Percentiles rank a stretch among this genome's conserved stretches.
phyloP scores from a whole-genome alignment of 2,329 filamentous ascomycete genomes.

The Neofusicoccum parvum region DNA sequence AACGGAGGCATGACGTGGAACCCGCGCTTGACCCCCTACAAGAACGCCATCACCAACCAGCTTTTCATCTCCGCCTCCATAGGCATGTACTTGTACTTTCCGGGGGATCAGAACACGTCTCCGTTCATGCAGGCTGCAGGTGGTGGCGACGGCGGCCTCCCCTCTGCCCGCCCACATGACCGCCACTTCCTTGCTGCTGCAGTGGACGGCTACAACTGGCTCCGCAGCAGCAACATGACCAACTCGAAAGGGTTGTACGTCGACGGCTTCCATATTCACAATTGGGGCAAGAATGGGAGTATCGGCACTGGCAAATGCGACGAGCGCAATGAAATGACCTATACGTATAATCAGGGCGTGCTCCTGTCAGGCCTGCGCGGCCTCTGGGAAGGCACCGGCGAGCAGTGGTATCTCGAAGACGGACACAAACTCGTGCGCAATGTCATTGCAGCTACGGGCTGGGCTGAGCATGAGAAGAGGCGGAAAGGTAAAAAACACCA shows the following conservation, averaged over 20 bases:
- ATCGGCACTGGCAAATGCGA: conserved; percentile 75
- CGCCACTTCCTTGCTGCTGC: conserved; percentile 72
- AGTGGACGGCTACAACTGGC: conserved; percentile 77
- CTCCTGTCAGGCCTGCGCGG: conserved; percentile 79
- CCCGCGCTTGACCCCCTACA: conserved; percentile 77
- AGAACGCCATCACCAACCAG: conserved; percentile 95
- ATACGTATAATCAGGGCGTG: conserved; percentile 95
- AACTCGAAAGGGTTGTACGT: conserved; percentile 74
- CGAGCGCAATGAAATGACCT: conserved; percentile 81
- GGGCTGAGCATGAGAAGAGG: conserved; percentile 47
- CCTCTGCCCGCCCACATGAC: conserved; percentile 52
- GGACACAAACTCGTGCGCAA: conserved; percentile 75
- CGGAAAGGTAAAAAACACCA: conserved; percentile 16
- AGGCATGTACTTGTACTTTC: conserved; percentile 87
- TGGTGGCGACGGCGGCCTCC: conserved; percentile 23
- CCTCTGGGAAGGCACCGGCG: conserved; percentile 77
- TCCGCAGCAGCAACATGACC: conserved; percentile 77
- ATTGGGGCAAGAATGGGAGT: conserved; percentile 56
- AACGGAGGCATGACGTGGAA: conserved; percentile 92
- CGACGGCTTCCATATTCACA: conserved; percentile 85
- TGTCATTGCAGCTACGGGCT: conserved; percentile 79
- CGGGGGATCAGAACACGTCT: conserved; percentile 73
- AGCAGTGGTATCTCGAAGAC: conserved; percentile 71
- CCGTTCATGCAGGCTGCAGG: conserved; percentile 57
- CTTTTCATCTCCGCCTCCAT: conserved; percentile 83